Evolutionary conservation across 257 asterid genomes (phyloP).

Genomic region (Echium plantagineum): DNA sequence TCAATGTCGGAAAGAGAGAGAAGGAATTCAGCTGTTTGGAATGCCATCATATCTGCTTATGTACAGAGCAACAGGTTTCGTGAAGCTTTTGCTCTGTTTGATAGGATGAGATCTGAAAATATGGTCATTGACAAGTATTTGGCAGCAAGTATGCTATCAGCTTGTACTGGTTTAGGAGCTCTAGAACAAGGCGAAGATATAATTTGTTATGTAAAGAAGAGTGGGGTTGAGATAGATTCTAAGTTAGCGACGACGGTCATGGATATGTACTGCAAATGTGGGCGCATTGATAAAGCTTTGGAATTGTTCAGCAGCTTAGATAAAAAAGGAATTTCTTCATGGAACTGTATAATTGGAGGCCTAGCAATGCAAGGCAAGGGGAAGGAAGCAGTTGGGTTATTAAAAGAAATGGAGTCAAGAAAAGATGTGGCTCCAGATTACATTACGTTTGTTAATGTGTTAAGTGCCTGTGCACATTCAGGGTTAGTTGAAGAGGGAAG

Average conservation of each 20-base stretch:
- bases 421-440: conserved; percentile 37
- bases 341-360: conserved; percentile 95
- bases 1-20: conserved; percentile 25
- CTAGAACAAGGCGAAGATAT: conserved; percentile 70
- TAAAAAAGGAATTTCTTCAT: conserved; percentile 54
- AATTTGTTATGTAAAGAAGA: conserved; percentile 25
- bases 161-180: conserved; percentile 67
- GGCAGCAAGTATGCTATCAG: conserved; percentile 79
- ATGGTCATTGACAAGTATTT: conserved; percentile 54
- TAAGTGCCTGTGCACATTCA: conserved; percentile 79
- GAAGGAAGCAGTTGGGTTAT: conserved; percentile 51
- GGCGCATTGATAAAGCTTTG: conserved; percentile 53
- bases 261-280: conserved; percentile 84
- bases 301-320: conserved; percentile 39
- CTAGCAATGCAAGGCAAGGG: conserved; percentile 78
- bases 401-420: conserved; percentile 58
- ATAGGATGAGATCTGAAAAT: conserved; percentile 37
- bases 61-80: conserved; percentile 45
- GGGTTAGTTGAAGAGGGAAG: conserved; percentile 63
- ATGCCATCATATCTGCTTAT: conserved; percentile 64
- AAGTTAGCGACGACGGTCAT: conserved; percentile 52
- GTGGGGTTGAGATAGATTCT: conserved; percentile 36
- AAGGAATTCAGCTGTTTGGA: conserved; percentile 54
- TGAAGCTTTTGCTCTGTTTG: conserved; percentile 50
- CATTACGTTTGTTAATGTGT: conserved; percentile 63